Conservation (phyloP, 2,329 filamentous ascomycete genomes). For the Elsinoe necatrix region DNA sequence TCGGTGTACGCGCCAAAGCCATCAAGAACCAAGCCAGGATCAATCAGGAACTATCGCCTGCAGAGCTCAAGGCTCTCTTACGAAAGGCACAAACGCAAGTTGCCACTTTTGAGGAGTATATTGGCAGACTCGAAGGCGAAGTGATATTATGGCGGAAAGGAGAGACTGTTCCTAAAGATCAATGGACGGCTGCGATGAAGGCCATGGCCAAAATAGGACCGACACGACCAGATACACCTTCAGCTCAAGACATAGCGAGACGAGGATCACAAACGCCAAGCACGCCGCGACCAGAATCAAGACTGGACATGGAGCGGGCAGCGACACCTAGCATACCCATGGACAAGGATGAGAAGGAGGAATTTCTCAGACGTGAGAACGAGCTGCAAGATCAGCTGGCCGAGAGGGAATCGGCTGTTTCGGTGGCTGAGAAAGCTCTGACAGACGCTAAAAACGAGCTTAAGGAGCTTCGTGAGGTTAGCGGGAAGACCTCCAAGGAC, state of each 20-base stretch:
- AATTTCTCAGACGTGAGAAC: constrained; percentile 90
- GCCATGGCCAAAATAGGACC: constrained; percentile 42
- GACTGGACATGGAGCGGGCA: constrained; percentile 65
- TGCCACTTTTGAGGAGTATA: constrained; percentile 80
- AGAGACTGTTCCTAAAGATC: constrained; percentile 79
- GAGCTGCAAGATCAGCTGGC: constrained; percentile 94
- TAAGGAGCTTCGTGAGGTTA: constrained; percentile 73
- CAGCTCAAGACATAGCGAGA: constrained; percentile 33
- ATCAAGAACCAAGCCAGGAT: constrained; percentile 99
- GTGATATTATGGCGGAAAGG: constrained; percentile 80
- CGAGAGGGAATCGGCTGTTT: constrained; percentile 79
- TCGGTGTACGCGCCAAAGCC: constrained; percentile 91
- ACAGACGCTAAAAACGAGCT: constrained; percentile 82
- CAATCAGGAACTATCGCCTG: constrained; percentile 92
- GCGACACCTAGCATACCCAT: constrained; percentile 79
- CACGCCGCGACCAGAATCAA: constrained; percentile 50
- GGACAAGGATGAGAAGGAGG: constrained; percentile 94
- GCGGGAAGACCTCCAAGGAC: constrained; percentile 73
- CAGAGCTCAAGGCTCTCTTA: constrained; percentile 86
- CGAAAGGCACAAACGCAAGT: constrained; percentile 88
- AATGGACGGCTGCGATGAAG: constrained; percentile 64
- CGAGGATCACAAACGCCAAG: constrained; percentile 42
- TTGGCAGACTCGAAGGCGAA: constrained; percentile 74
- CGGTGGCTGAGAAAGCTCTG: constrained; percentile 68
- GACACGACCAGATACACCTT: constrained; percentile 52